These are phyloP conservation scores for Solanum microdontum DNA, from an alignment of 257 asterid species.

Conservation along the genomic window DNA sequence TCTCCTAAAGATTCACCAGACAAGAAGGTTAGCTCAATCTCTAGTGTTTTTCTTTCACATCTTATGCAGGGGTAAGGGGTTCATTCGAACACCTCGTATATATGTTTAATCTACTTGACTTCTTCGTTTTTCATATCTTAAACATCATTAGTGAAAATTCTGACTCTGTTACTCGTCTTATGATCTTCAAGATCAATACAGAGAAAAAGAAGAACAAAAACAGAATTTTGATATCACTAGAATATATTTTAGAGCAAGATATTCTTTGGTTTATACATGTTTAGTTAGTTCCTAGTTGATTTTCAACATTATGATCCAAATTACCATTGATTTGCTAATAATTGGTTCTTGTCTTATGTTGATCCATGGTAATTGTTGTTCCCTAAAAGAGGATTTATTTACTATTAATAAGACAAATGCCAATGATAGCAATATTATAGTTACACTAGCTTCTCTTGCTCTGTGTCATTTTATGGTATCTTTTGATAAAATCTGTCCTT, in stretches of 20 bases:
- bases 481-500: not conserved
- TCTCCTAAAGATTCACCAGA: conserved; percentile 46
- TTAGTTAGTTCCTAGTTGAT: not conserved
- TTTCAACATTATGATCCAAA: not conserved
- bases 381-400: not conserved
- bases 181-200: not conserved
- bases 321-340: not conserved
- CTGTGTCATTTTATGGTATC: not conserved
- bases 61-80: not conserved
- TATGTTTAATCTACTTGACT: not conserved
- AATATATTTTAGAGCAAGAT: not conserved
- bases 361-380: not conserved
- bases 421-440: not conserved
- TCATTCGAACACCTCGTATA: not conserved
- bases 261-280: not conserved
- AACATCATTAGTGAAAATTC: not conserved
- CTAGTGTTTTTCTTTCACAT: not conserved
- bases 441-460: not conserved
- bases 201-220: not conserved
- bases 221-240: not conserved
- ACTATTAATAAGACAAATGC: not conserved
- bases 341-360: not conserved
- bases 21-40: conserved; percentile 41
- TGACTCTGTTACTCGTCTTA: not conserved
- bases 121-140: not conserved